Conservation (phyloP, 1,284 basidiomycete genomes). For the Sporisorium sorghi region DNA sequence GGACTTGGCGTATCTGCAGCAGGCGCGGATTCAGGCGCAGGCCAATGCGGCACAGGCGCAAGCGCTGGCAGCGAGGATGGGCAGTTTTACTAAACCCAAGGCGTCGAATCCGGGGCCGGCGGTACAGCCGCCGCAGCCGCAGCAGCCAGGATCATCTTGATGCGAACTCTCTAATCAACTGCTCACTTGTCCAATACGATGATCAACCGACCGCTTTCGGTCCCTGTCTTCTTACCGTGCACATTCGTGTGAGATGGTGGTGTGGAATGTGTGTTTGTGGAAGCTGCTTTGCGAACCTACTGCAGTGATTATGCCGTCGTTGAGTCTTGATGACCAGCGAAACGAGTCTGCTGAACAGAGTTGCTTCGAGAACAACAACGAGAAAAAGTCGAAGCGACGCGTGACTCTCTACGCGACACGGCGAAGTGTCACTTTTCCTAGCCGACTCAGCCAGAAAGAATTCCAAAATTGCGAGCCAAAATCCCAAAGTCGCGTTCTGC, state of each 20-base stretch:
- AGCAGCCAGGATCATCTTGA: conserved; percentile 15
- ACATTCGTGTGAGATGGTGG: too few species aligned
- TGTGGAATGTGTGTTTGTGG: too few species aligned
- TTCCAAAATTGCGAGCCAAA: too few species aligned
- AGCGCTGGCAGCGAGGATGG: conserved; percentile 35
- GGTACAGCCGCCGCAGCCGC: conserved; percentile 12
- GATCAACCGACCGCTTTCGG: not conserved
- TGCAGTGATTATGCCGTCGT: too few species aligned
- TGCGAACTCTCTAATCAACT: too few species aligned
- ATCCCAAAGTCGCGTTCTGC: conserved; percentile 13
- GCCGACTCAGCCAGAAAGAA: conserved; percentile 14
- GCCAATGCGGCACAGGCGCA: conserved; percentile 50
- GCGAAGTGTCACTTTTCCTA: conserved; percentile 36
- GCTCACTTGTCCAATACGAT: not conserved
- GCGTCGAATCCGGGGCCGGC: conserved; percentile 11
- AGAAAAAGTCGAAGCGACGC: conserved; percentile 14
- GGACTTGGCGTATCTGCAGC: conserved; percentile 53
- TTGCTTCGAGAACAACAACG: not conserved
- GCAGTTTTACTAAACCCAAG: conserved; percentile 51
- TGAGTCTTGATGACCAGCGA: not conserved
- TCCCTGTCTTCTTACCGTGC: too few species aligned
- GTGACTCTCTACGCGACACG: conserved; percentile 49
- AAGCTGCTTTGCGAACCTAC: too few species aligned
- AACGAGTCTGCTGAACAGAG: too few species aligned
- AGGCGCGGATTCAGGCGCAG: conserved; percentile 46